These are phyloP conservation scores for Fremontodendron californicum DNA, from an alignment of 345 rosid species.

Conservation along the genomic window DNA sequence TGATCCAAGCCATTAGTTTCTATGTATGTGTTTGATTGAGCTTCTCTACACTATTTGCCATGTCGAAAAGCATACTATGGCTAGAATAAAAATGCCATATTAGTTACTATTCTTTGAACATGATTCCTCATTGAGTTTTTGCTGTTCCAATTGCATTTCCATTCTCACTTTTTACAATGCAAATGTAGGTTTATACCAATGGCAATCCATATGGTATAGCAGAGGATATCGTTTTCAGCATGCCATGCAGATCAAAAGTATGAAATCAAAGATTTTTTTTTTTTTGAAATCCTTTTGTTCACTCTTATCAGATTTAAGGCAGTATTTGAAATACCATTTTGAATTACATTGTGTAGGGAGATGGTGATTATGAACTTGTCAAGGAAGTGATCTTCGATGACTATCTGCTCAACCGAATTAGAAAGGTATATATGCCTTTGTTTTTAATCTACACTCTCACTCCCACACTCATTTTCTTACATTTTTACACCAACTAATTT, in stretches of 20 bases:
- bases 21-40: not conserved
- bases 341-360: conserved; percentile 51
- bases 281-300: not conserved
- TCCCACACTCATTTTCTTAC: not conserved
- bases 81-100: not conserved
- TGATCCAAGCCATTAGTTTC: not conserved
- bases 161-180: conserved; percentile 8
- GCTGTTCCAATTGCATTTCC: not conserved
- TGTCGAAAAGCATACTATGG: not conserved
- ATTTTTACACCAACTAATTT: conserved; percentile 1
- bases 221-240: conserved; percentile 86
- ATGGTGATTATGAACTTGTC: conserved; percentile 91
- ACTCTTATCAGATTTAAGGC: not conserved
- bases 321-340: not conserved
- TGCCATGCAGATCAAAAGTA: conserved; percentile 98
- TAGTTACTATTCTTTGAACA: not conserved
- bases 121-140: not conserved
- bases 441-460: not conserved
- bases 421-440: conserved; percentile 49
- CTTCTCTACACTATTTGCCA: not conserved
- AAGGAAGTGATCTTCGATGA: conserved; percentile 79
- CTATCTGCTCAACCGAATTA: conserved; percentile 70
- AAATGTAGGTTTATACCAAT: conserved; percentile 66
- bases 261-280: not conserved
- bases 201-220: conserved; percentile 91